phyloP scores from a whole-genome alignment of 306 rosid genomes.

The Acacia crassicarpa region DNA sequence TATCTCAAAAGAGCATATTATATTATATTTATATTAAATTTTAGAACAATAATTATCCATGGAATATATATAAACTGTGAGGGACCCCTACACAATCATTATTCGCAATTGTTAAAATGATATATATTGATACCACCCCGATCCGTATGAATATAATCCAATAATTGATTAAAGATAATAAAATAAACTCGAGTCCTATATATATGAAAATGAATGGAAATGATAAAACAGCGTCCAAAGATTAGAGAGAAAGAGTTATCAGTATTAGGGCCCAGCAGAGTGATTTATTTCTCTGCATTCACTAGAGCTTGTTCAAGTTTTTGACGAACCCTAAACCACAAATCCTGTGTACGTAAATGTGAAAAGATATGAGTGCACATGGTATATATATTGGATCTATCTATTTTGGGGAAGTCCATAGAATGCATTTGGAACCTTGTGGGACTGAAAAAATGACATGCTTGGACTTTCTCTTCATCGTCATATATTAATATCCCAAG shows the following conservation, averaged over 20 bases:
- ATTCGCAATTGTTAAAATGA: conserved; percentile 1
- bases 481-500: conserved; percentile 28
- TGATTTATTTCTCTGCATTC: not conserved
- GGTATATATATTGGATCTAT: not conserved
- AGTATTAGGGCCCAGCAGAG: not conserved
- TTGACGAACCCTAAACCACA: not conserved
- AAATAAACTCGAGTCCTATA: not conserved
- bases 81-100: conserved; percentile 31
- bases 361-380: not conserved
- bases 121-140: not conserved
- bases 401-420: not conserved
- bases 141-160: not conserved
- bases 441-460: conserved; percentile 39
- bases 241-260: not conserved
- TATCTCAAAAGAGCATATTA: not conserved
- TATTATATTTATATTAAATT: not conserved
- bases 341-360: not conserved
- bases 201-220: not conserved
- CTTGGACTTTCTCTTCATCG: conserved; percentile 19
- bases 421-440: conserved; percentile 25
- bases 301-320: not conserved
- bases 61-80: not conserved
- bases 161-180: conserved; percentile 4
- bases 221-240: conserved; percentile 22
- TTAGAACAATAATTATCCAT: not conserved